These are phyloP conservation scores for Phyllostachys edulis DNA, from an alignment of 176 grass and related monocot species.

Conservation along the genomic window DNA sequence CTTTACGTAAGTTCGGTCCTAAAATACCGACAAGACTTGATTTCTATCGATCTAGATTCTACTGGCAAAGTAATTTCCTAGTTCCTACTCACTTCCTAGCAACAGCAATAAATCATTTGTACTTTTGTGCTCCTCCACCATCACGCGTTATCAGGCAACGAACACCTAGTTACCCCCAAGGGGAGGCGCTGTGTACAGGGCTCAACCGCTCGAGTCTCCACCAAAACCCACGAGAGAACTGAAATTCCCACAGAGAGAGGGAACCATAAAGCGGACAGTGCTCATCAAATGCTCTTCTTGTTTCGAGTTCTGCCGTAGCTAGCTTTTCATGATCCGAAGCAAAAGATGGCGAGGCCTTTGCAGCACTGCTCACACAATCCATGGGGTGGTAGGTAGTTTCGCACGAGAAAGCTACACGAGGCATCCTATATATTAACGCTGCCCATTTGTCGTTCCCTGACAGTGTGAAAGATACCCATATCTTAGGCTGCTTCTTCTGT, in stretches of 20 bases:
- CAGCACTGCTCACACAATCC: slow-evolving; percentile 35
- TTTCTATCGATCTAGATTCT: too few species aligned
- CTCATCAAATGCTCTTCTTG: background rate
- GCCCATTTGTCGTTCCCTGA: background rate
- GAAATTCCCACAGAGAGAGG: slow-evolving; percentile 5
- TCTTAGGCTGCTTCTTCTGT: background rate
- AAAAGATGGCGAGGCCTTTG: slow-evolving; percentile 13
- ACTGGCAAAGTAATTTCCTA: too few species aligned
- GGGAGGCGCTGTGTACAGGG: background rate
- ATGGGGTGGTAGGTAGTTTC: slow-evolving; percentile 21
- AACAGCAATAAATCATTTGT: background rate
- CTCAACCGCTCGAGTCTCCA: slow-evolving; percentile 7
- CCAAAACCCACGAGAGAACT: slow-evolving; percentile 14
- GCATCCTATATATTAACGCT: slow-evolving; percentile 16
- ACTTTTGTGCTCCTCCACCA: background rate
- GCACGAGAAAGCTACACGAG: slow-evolving; percentile 45
- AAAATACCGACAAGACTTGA: too few species aligned
- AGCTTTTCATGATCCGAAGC: slow-evolving; percentile 24
- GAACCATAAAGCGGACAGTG: background rate
- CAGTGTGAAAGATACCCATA: background rate
- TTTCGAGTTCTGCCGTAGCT: background rate
- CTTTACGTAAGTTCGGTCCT: too few species aligned
- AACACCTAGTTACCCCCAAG: background rate
- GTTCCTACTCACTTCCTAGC: too few species aligned
- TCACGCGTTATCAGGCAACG: background rate